Conservation (phyloP, 2,329 filamentous ascomycete genomes). For the Penicillium sp. region DNA sequence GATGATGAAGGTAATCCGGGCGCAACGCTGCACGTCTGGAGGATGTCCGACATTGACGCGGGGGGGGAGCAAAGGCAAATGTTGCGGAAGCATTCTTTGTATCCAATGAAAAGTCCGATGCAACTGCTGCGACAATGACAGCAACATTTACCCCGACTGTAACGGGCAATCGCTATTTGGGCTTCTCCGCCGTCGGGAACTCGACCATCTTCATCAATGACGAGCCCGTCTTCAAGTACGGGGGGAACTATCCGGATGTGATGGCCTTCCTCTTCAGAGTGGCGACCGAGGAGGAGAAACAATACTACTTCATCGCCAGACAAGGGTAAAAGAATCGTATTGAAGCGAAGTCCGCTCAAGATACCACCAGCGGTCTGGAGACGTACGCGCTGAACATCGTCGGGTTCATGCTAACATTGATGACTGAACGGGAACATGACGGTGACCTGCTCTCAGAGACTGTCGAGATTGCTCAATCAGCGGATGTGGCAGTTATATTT, state of each 20-base stretch:
- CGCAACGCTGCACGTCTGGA: constrained; percentile 9
- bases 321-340: neutral
- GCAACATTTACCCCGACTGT: neutral
- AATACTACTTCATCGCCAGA: constrained; percentile 7
- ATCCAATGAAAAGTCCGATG: neutral
- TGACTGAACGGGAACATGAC: constrained; percentile 6
- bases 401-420: constrained; percentile 10
- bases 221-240: constrained; percentile 6
- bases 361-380: neutral
- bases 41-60: too few species aligned
- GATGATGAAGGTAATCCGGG: constrained; percentile 4
- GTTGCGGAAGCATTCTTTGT: neutral
- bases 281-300: constrained; percentile 1
- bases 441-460: constrained; percentile 13
- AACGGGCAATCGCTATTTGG: constrained; percentile 8
- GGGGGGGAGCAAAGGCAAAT: too few species aligned
- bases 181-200: constrained; percentile 5
- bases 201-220: constrained; percentile 3
- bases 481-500: constrained; percentile 17
- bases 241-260: constrained; percentile 9
- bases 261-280: constrained; percentile 13
- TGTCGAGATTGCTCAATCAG: constrained; percentile 1
- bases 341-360: neutral
- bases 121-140: neutral
- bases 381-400: neutral